Base-by-base conservation (phyloP, 2,329 filamentous ascomycete genomes). In the Hypoxylon sp. region DNA sequence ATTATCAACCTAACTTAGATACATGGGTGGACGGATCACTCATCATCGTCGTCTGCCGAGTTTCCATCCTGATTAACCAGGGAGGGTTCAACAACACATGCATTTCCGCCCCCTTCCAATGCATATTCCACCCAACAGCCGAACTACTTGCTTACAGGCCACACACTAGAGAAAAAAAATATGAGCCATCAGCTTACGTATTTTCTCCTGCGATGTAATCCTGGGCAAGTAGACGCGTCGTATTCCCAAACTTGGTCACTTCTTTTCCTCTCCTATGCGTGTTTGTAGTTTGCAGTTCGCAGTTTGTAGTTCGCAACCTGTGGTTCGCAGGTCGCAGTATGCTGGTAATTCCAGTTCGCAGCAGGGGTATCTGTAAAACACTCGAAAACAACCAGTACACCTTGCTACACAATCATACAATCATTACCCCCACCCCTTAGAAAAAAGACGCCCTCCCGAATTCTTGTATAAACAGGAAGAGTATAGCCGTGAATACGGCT, bases 131-230 rank as follows among this genome's bases (percentile, higher is more conserved):
- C 7, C n/a, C n/a, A n/a, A n/a, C n/a, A n/a, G n/a, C n/a, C n/a
- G n/a, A 43, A 17, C 6, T 7, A 3, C 15, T 17, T 11, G 43
- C 43, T 46, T 46, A 28, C 43, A n/a, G 22, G 20, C n/a, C n/a
- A n/a, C n/a, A n/a, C n/a, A n/a, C n/a, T n/a, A 13, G 22, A 39
- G 6, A 20, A 2, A 26, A 22, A 24, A 22, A 15, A 5, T 19
- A 26, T n/a, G 22, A n/a, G 44, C 22, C 44, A 47, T 28, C 44
- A 28, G 44, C 44, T 47, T 47, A 47, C 44, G 44, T 47, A 47
- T n/a, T 17, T 10, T 19, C n/a, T 43, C 39, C 17, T 46, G 41
- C 20, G 11, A 46, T 22, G 41, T 22, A 22, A 44, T 44, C 41
- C 41, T 44, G 17, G 41, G 41, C n/a, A 44, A 44, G 30, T 32